Percentiles rank a stretch among this genome's conserved stretches.
phyloP scores from a whole-genome alignment of 495 filamentous ascomycete genomes.

The Extremus antarcticus region DNA sequence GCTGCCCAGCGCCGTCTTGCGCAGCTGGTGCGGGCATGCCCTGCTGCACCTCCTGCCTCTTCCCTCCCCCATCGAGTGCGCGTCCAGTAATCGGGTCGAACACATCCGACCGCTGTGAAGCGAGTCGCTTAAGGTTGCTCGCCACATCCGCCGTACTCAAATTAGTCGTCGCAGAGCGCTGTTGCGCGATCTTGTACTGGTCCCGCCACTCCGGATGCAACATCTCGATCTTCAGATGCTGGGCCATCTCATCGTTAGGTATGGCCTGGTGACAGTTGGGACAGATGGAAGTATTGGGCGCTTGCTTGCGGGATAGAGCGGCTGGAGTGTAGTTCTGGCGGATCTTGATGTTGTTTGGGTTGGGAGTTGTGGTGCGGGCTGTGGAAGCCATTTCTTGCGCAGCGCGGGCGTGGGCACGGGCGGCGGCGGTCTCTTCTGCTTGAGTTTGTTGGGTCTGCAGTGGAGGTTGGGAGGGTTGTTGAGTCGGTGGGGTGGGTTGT shows the following conservation, averaged over 20 bases:
- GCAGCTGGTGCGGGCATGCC: constrained; percentile 46
- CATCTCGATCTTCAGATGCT: constrained; percentile 93
- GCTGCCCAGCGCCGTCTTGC: constrained; percentile 14
- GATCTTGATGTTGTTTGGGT: constrained; percentile 61
- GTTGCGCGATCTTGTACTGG: constrained; percentile 77
- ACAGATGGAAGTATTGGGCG: constrained; percentile 55
- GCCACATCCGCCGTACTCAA: constrained; percentile 78
- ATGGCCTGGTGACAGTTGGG: constrained; percentile 91
- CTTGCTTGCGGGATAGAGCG: constrained; percentile 57
- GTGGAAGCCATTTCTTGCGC: constrained; percentile 51
- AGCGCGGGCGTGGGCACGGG: constrained; percentile 59
- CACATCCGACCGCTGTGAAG: constrained; percentile 83
- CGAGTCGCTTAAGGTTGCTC: constrained; percentile 90
- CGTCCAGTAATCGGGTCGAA: constrained; percentile 68
- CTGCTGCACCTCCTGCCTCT: constrained; percentile 59
- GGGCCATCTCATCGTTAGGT: constrained; percentile 72
- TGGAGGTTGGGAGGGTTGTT: constrained; percentile 13
- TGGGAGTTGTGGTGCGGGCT: constrained; percentile 54
- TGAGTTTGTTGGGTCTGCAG: constrained; percentile 42
- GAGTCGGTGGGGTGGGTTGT: constrained; percentile 13
- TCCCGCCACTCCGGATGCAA: constrained; percentile 95
- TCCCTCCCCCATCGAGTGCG: constrained; percentile 52
- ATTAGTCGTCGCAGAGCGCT: constrained; percentile 76
- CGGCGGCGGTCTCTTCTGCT: constrained; percentile 54
- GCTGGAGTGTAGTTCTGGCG: constrained; percentile 84